Base-by-base conservation (phyloP, 805 yeast genomes). In the Schwanniomyces polymorphus region DNA sequence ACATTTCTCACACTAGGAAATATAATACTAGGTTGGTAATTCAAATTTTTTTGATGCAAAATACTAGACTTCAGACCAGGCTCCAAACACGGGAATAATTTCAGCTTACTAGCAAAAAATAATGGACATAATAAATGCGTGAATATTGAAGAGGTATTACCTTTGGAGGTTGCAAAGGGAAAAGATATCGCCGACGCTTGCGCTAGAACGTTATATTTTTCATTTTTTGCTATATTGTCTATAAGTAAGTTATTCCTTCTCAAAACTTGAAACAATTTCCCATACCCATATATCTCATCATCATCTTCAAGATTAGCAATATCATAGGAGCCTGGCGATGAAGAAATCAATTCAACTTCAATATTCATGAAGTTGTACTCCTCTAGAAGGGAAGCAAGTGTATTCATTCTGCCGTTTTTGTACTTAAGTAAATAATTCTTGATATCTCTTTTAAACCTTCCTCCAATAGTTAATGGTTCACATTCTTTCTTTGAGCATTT, bases 291-390 rank as follows among this genome's bases (percentile, higher is more conserved):
- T 2, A 65, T 43, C 35, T 65, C 74, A n/a, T 49, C 38, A 4
- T 55, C 51, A 17, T 52, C 50, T 1, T 50, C 43, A 23, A 52
- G 17, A 21, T 38, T 35, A 14, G 31, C 38, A 2, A 54, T 33
- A 27, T 55, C 57, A 43, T 68, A 63, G 0, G 52, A 52, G 1
- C 82, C 79, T 0, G 89, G 86, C 0, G 77, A 65, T 1, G 88
- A 82, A 2, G 78, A 80, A 7, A 85, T 57, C 41, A 84, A 75
- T 18, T 81, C 79, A 3, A 78, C 85, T 23, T 70, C 68, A 0
- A 85, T 66, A 0, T 69, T 52, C 38, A 58, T 58, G 52, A 84
- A 85, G 56, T 81, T 77, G 51, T 65, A 74, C 1, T 46, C 41
- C 2, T 52, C 45, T 1, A 85, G 26, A 1, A 45, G 35, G 0